Percentiles rank a stretch among this genome's conserved stretches.
Conservation (phyloP, 1,284 basidiomycete genomes). For the Porodaedalea pini region DNA sequence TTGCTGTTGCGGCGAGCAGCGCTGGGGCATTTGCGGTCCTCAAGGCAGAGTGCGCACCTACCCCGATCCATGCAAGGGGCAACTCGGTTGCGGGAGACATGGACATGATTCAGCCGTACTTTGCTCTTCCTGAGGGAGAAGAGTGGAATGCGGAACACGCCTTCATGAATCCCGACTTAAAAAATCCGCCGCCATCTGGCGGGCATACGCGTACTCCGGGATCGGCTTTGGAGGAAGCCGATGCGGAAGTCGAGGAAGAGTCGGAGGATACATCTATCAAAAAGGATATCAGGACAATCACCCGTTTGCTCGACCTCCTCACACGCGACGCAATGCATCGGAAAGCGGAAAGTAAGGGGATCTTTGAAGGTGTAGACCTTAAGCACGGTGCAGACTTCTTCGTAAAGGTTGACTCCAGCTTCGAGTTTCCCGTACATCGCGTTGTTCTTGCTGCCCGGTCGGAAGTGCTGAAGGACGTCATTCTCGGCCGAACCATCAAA, state of each 20-base stretch:
- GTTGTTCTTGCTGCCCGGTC: conserved; percentile 65
- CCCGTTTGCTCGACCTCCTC: conserved; percentile 41
- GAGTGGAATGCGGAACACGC: neutral
- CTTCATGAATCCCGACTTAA: neutral
- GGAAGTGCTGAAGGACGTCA: conserved; percentile 41
- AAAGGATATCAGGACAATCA: conserved; percentile 48
- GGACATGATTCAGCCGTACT: conserved; percentile 58
- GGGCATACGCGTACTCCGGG: neutral
- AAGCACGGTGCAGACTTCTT: conserved; percentile 61
- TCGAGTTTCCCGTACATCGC: conserved; percentile 62
- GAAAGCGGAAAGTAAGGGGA: conserved; percentile 26
- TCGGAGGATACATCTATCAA: conserved; percentile 44
- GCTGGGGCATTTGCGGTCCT: conserved; percentile 90
- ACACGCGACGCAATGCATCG: conserved; percentile 24
- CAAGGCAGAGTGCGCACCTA: conserved; percentile 67
- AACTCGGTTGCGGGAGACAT: conserved; percentile 68
- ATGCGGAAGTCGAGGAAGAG: conserved; percentile 31
- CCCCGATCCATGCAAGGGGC: conserved; percentile 57
- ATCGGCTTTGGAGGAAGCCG: conserved; percentile 4
- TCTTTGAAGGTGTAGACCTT: conserved; percentile 21
- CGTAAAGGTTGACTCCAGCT: conserved; percentile 37
- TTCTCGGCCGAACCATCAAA: conserved; percentile 33
- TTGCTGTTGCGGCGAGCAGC: conserved; percentile 82
- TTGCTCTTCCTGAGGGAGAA: conserved; percentile 8
- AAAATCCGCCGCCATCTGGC: neutral